Conservation (phyloP, 176 grass and related monocot genomes). For the Typha latifolia region DNA sequence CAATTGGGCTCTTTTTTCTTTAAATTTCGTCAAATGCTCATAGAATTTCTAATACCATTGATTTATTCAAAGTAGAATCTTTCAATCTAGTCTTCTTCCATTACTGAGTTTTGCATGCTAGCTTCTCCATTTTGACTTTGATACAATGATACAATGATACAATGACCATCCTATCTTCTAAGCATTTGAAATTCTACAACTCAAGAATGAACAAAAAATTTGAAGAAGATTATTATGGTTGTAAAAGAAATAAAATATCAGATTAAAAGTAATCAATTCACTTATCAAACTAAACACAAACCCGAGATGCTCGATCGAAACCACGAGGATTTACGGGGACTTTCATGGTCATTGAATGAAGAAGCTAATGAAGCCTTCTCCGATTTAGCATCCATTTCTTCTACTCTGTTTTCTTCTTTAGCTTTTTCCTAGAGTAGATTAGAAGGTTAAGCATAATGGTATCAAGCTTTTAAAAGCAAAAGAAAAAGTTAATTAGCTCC, state of each 20-base stretch:
- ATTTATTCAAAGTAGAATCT: neutral
- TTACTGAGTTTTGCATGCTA: no score
- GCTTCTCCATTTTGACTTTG: no score
- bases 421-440: neutral
- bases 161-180: no score
- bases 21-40: neutral
- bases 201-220: no score
- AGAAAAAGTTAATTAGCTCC: no score
- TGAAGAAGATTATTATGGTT: no score
- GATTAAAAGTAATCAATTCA: neutral
- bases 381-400: neutral
- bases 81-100: no score
- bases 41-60: neutral
- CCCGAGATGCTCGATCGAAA: neutral
- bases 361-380: neutral
- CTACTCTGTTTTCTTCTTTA: neutral
- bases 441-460: neutral
- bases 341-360: neutral
- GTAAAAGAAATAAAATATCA: neutral
- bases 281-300: neutral
- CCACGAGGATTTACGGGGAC: neutral
- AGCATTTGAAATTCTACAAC: no score
- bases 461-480: no score
- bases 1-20: neutral
- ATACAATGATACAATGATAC: no score